Base-by-base conservation (phyloP, 805 yeast species). In the Cyberlindnera galapagoensis region DNA sequence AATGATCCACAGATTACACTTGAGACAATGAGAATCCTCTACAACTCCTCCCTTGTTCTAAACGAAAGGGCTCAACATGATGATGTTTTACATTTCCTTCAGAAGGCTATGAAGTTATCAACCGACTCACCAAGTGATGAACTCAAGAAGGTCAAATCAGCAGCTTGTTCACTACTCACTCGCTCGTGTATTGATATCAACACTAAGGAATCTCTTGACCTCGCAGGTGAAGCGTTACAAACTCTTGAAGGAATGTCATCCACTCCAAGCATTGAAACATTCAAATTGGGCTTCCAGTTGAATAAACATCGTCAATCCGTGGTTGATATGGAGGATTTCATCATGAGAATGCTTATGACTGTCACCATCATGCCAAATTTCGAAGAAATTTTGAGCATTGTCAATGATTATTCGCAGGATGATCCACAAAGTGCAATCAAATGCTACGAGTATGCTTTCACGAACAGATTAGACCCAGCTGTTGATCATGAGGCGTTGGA, bases 331-430 rank as follows among this genome's bases (percentile, higher is more conserved):
- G 59, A 59, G 33, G 58, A 56, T 14, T 38, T 47, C 2, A 37
- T 63, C 1, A 63, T 63, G 60, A 52, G 55, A 28, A 54, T 62
- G 59, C 43, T 64, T 0, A 49, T 54, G 37, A 43, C 59, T 1
- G 48, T 59, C 1, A 44, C 57, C 5, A 32, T 52, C 0, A 30
- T 30, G 1, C 9, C 39, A 7, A 44, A 51, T 25, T 46, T 52
- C 30, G 54, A 52, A 3, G 26, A 36, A 6, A 33, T 56, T 1
- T 25, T 54, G 2, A 47, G 53, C 1, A 44, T 52, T 8, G 46
- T 62, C 22, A 53, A 51, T 15, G 54, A 56, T 7, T 46, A 52
- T 23, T 36, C 63, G 0, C 35, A 38, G 5, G 24, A 21, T 1
- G 46, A 57, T 27, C 52, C 57, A 0, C 26, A 26, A 2, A 34